Evolutionary conservation across 169 alveolate genomes (phyloP).

Genomic region (Besnoitia besnoiti): DNA sequence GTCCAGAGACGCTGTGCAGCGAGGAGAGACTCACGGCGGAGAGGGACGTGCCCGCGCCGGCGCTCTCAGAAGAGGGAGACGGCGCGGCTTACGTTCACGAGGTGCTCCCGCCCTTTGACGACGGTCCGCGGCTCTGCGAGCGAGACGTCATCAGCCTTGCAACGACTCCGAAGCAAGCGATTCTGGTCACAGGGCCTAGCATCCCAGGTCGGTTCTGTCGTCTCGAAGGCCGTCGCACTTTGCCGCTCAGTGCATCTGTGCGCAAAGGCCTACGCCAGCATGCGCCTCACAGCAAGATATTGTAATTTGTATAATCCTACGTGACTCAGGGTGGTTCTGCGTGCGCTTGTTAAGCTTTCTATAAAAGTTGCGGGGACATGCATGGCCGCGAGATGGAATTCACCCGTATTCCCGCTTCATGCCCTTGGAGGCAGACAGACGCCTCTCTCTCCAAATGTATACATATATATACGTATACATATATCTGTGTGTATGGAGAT

Average conservation of each 20-base stretch:
- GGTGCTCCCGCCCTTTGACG: conserved; percentile 32
- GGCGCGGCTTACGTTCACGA: not conserved
- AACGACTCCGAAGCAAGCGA: conserved; percentile 53
- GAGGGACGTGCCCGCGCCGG: no score
- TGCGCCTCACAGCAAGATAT: no score
- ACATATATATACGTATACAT: not conserved
- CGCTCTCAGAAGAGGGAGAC: not conserved
- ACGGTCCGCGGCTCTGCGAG: conserved; percentile 19
- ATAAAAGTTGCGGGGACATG: no score
- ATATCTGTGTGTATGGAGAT: not conserved
- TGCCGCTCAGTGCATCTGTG: no score
- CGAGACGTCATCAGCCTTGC: conserved; percentile 53
- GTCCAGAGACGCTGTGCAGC: no score
- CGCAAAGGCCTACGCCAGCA: no score
- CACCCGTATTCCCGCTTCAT: not conserved
- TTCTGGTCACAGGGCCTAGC: conserved; percentile 56
- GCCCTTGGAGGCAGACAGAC: no score
- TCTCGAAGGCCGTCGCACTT: not conserved
- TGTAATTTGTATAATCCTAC: no score
- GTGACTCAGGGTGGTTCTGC: no score
- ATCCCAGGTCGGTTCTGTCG: conserved; percentile 39
- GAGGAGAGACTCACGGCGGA: conserved; percentile 23
- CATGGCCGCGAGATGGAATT: no score
- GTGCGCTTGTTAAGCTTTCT: no score
- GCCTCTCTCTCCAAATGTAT: no score